phyloP scores from a whole-genome alignment of 192 early-diverging fungal species.

The Backusella liffmaniae region DNA sequence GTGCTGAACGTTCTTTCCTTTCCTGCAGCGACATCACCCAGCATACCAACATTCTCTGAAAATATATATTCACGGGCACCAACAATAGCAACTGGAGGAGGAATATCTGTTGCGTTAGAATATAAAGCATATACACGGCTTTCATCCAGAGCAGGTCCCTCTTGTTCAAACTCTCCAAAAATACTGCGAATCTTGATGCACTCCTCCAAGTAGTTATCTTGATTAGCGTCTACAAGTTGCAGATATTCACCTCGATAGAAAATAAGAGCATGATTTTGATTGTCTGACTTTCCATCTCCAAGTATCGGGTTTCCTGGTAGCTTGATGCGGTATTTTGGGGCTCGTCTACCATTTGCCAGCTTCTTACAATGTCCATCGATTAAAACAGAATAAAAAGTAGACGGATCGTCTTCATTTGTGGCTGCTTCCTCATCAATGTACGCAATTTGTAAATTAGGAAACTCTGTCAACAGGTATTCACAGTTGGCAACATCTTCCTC shows the following conservation, averaged over 20 bases:
- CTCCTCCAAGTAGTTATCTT: slow-evolving; percentile 81
- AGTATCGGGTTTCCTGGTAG: slow-evolving; percentile 72
- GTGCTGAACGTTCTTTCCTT: slow-evolving; percentile 77
- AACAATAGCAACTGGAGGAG: slow-evolving; percentile 68
- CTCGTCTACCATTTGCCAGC: slow-evolving; percentile 49
- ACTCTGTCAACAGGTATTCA: slow-evolving; percentile 61
- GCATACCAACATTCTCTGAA: slow-evolving; percentile 65
- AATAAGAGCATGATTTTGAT: slow-evolving; percentile 73
- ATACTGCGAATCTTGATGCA: slow-evolving; percentile 73
- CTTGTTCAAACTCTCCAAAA: slow-evolving; percentile 70
- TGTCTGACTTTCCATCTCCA: slow-evolving; percentile 77
- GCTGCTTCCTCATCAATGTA: slow-evolving; percentile 63
- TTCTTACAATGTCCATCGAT: slow-evolving; percentile 67
- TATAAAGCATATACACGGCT: slow-evolving; percentile 55
- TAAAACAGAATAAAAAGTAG: slow-evolving; percentile 47
- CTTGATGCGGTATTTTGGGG: slow-evolving; percentile 64
- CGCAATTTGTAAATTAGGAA: slow-evolving; percentile 65
- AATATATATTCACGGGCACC: slow-evolving; percentile 74
- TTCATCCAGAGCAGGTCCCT: slow-evolving; percentile 37
- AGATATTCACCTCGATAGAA: slow-evolving; percentile 75
- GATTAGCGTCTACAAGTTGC: slow-evolving; percentile 76
- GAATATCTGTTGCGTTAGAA: slow-evolving; percentile 34
- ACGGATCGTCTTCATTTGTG: slow-evolving; percentile 34
- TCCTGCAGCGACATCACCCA: slow-evolving; percentile 73
- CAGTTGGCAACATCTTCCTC: slow-evolving; percentile 62